phyloP scores from a whole-genome alignment of 1,139 yeast species.

The Candida frijolesensis region DNA sequence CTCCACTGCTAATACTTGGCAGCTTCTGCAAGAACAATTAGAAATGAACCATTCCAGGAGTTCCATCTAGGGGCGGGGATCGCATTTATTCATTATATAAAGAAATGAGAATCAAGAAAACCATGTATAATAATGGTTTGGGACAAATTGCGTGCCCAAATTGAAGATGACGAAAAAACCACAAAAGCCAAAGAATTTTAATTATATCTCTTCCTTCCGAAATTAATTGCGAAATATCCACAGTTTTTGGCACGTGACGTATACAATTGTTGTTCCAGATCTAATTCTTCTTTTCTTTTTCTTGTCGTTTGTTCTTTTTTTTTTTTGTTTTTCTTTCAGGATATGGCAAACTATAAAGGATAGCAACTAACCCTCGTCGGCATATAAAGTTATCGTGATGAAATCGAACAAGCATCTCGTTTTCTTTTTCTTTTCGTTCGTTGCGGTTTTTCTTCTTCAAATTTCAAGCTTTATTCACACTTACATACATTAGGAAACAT shows the following conservation, averaged over 20 bases:
- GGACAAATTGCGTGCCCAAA: no score
- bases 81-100: no score
- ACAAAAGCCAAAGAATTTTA: no score
- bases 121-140: neutral
- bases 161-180: no score
- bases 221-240: neutral
- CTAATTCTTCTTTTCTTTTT: neutral
- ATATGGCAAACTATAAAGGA: neutral
- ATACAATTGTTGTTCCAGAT: neutral
- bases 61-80: no score
- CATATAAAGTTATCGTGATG: neutral
- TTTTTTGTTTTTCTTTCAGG: neutral
- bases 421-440: neutral
- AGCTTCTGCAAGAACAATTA: no score
- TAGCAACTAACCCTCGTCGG: neutral
- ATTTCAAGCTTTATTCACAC: neutral
- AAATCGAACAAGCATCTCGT: neutral
- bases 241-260: slow-evolving; percentile 1
- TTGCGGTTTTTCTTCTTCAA: neutral
- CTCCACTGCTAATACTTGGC: no score
- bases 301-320: neutral
- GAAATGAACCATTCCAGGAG: no score
- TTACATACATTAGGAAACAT: neutral
- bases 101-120: no score
- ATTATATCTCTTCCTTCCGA: no score